These are phyloP conservation scores for Ophiostoma piceae DNA, from an alignment of 2,329 filamentous ascomycete species.

Conservation along the genomic window DNA sequence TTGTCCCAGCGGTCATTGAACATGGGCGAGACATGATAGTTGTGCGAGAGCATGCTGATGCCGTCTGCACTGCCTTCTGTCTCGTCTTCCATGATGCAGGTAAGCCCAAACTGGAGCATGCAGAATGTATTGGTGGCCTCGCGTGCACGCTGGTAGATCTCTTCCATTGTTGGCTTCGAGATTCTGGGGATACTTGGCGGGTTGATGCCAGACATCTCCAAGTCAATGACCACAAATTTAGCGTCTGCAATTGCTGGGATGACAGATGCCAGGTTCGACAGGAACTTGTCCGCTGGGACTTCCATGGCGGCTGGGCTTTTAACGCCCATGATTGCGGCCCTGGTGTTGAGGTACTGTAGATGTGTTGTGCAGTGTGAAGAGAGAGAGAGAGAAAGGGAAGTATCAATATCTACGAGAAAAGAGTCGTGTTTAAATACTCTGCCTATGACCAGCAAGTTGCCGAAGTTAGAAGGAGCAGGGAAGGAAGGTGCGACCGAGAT, in stretches of 20 bases:
- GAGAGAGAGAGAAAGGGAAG: not conserved
- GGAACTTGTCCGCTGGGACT: conserved; percentile 31
- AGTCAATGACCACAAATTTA: conserved; percentile 35
- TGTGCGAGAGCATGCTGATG: conserved; percentile 30
- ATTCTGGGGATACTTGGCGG: not conserved
- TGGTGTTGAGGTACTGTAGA: not conserved
- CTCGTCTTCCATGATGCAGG: conserved; percentile 30
- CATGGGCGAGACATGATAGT: conserved; percentile 33
- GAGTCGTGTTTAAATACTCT: not conserved
- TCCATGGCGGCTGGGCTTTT: conserved; percentile 28
- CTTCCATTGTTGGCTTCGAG: conserved; percentile 19
- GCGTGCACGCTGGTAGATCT: conserved; percentile 32
- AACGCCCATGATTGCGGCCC: not conserved
- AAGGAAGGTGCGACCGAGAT: not conserved
- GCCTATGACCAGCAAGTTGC: not conserved
- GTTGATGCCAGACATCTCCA: conserved; percentile 39
- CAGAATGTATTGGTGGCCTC: conserved; percentile 33
- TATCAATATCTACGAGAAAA: not conserved
- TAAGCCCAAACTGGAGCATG: conserved; percentile 38
- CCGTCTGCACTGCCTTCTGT: not conserved
- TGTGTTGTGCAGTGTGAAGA: not conserved
- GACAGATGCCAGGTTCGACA: conserved; percentile 31
- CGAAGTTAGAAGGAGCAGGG: not conserved
- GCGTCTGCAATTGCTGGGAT: conserved; percentile 32
- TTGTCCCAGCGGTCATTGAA: conserved; percentile 23